These are phyloP conservation scores for Epichloe bromicola DNA, from an alignment of 2,329 filamentous ascomycete species.

Conservation along the genomic window DNA sequence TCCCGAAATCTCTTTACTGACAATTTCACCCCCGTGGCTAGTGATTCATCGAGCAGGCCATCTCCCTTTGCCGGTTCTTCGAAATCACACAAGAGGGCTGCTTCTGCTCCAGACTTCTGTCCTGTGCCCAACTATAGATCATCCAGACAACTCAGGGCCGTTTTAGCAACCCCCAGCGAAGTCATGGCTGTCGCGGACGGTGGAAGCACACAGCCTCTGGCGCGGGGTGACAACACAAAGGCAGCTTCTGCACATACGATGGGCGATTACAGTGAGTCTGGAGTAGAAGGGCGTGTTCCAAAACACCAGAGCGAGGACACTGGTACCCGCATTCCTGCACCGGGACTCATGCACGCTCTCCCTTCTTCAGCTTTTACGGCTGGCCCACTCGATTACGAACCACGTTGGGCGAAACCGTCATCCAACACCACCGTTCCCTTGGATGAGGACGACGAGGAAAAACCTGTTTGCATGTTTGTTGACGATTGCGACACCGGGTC, in stretches of 20 bases:
- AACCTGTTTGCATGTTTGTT: constrained; percentile 39
- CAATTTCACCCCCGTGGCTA: neutral
- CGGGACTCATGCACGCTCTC: neutral
- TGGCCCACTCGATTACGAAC: neutral
- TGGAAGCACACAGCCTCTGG: neutral
- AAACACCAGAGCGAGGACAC: neutral
- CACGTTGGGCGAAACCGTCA: neutral
- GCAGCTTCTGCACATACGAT: neutral
- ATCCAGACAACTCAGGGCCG: constrained; percentile 7
- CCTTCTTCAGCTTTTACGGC: neutral
- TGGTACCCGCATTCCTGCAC: neutral
- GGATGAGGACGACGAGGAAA: constrained; percentile 11
- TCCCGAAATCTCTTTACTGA: neutral
- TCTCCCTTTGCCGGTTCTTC: constrained; percentile 10
- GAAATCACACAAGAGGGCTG: constrained; percentile 33
- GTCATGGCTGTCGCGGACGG: constrained; percentile 6
- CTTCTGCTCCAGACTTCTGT: constrained; percentile 35
- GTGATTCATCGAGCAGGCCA: constrained; percentile 10
- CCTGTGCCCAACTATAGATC: constrained; percentile 6
- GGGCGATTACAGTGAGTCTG: neutral
- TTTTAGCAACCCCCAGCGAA: constrained; percentile 9
- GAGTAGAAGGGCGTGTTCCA: neutral
- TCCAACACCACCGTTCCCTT: neutral
- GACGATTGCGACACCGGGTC: constrained; percentile 46
- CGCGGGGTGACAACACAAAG: neutral